A percentile compares a stretch with the other conserved stretches of the same genome.
Evolutionary conservation across 2,329 filamentous ascomycete genomes (phyloP).

Genomic region (Aspergillus niger): DNA sequence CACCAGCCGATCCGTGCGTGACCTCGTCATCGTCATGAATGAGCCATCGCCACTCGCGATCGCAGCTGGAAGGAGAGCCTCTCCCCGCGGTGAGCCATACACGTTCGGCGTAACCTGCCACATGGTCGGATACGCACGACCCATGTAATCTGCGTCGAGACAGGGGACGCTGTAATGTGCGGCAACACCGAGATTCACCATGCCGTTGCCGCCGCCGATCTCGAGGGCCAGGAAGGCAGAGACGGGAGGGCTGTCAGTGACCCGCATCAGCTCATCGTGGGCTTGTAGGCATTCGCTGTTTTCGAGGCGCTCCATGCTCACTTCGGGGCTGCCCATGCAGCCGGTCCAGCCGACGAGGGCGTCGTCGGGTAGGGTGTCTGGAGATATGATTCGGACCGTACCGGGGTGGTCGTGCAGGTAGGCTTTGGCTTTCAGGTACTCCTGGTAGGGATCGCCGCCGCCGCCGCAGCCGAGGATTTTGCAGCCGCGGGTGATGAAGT

Average conservation of each 20-base stretch:
- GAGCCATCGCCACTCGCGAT: slow-evolving; percentile 56
- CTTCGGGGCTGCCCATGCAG: slow-evolving; percentile 61
- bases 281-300: slow-evolving; percentile 55
- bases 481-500: slow-evolving; percentile 17
- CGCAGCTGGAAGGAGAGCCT: slow-evolving; percentile 45
- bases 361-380: slow-evolving; percentile 49
- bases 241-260: background rate
- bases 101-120: slow-evolving; percentile 51
- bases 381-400: slow-evolving; percentile 1
- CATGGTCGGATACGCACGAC: slow-evolving; percentile 49
- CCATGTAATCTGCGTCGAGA: slow-evolving; percentile 51
- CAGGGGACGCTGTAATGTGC: slow-evolving; percentile 46
- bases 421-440: slow-evolving; percentile 8
- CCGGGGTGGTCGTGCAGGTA: background rate
- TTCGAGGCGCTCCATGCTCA: slow-evolving; percentile 61
- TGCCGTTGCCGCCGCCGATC: slow-evolving; percentile 67
- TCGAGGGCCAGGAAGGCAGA: slow-evolving; percentile 56
- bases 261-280: slow-evolving; percentile 52
- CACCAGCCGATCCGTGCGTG: slow-evolving; percentile 46
- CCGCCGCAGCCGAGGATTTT: slow-evolving; percentile 20
- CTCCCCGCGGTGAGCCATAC: slow-evolving; percentile 32
- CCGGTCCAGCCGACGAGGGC: slow-evolving; percentile 57
- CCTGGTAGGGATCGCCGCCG: slow-evolving; percentile 11
- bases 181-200: slow-evolving; percentile 22
- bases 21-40: slow-evolving; percentile 47